Evolutionary conservation across 1,284 basidiomycete genomes (phyloP).

Genomic region (Trametes sp.): DNA sequence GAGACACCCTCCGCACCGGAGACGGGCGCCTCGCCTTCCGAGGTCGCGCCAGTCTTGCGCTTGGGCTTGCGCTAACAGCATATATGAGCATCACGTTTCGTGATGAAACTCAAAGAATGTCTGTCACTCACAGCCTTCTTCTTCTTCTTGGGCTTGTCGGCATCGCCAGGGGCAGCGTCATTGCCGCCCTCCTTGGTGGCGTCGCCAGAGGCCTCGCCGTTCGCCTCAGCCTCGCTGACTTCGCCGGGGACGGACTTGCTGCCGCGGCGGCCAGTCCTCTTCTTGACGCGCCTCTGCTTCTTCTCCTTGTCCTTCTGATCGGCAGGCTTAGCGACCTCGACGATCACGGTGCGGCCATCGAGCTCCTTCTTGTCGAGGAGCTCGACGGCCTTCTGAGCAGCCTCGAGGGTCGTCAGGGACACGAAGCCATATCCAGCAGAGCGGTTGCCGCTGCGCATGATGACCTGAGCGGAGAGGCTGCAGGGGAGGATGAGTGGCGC

Average conservation of each 20-base stretch:
- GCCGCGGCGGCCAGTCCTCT: slow-evolving; percentile 81
- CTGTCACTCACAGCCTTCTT: slow-evolving; percentile 58
- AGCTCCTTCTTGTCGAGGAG: slow-evolving; percentile 88
- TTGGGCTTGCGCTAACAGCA: slow-evolving; percentile 56
- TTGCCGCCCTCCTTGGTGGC: slow-evolving; percentile 58
- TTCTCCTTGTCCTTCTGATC: slow-evolving; percentile 87
- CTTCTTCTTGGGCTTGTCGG: slow-evolving; percentile 81
- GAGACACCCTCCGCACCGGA: slow-evolving; percentile 36
- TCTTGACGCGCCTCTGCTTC: slow-evolving; percentile 78
- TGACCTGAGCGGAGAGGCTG: slow-evolving; percentile 68
- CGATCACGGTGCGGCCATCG: slow-evolving; percentile 85
- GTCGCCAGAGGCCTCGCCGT: slow-evolving; percentile 70
- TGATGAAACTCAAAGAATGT: slow-evolving; percentile 16
- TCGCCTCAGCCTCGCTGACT: slow-evolving; percentile 85
- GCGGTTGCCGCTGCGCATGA: slow-evolving; percentile 74
- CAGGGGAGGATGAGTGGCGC: slow-evolving; percentile 18
- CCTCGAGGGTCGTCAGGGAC: slow-evolving; percentile 79
- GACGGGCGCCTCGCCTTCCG: slow-evolving; percentile 56
- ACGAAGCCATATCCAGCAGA: slow-evolving; percentile 95
- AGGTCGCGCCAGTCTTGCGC: slow-evolving; percentile 42
- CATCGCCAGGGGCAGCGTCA: slow-evolving; percentile 58
- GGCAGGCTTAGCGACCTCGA: slow-evolving; percentile 90
- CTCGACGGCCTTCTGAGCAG: slow-evolving; percentile 88
- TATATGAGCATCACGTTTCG: slow-evolving; percentile 27
- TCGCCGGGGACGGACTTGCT: slow-evolving; percentile 85